phyloP scores from a whole-genome alignment of 371 early-diverging fungal species.

The Umbelopsis sp. region DNA sequence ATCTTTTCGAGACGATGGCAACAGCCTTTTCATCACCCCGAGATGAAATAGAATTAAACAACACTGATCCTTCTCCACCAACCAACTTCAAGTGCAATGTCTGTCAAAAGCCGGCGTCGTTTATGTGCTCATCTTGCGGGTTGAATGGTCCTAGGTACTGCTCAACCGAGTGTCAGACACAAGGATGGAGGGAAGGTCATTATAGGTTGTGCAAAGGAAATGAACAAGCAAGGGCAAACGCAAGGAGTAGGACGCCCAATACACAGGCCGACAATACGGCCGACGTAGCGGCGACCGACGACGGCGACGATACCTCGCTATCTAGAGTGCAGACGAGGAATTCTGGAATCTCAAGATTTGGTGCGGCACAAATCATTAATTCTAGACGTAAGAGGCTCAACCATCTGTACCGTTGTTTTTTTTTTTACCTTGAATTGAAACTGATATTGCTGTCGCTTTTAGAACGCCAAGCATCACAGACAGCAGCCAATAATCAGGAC shows the following conservation, averaged over 20 bases:
- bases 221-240: constrained; percentile 26
- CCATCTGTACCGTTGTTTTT: neutral
- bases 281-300: constrained; percentile 1
- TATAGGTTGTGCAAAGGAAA: constrained; percentile 50
- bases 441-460: constrained; percentile 5
- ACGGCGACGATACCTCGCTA: neutral
- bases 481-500: constrained; percentile 25
- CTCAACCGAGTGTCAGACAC: constrained; percentile 68
- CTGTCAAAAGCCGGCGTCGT: constrained; percentile 56
- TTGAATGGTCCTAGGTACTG: constrained; percentile 64
- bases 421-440: neutral
- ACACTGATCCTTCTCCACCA: neutral
- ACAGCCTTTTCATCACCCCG: neutral
- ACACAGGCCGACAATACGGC: constrained; percentile 17
- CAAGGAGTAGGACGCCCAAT: constrained; percentile 2
- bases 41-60: constrained; percentile 15
- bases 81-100: constrained; percentile 12
- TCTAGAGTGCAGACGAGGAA: neutral
- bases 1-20: constrained; percentile 13
- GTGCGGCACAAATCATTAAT: constrained; percentile 21
- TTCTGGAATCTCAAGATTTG: constrained; percentile 7
- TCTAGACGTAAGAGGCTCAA: constrained; percentile 18
- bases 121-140: constrained; percentile 67
- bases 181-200: constrained; percentile 64
- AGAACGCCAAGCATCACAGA: constrained; percentile 21